A percentile compares a stretch with the other conserved stretches of the same genome.
phyloP scores from a whole-genome alignment of 2,329 filamentous ascomycete species.

The Arthrocladium fulminans region DNA sequence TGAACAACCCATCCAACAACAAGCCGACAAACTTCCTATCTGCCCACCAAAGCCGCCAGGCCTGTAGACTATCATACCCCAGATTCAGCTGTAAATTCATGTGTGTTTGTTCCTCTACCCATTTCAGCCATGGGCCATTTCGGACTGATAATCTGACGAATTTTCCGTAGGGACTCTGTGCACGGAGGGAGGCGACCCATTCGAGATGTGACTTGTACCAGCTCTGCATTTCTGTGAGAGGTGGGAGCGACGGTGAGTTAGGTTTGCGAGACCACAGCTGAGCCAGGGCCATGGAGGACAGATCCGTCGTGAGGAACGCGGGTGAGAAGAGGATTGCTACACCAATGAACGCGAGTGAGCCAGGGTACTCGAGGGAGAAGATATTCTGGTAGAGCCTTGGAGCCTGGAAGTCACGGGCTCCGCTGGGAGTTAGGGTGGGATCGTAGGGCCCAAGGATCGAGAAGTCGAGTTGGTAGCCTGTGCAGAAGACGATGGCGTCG shows the following conservation, averaged over 20 bases:
- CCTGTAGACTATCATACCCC: constrained; percentile 24
- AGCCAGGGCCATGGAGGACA: constrained; percentile 25
- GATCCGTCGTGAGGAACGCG: constrained; percentile 25
- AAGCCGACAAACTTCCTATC: constrained; percentile 27
- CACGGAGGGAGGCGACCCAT: constrained; percentile 15
- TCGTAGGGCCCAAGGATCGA: constrained; percentile 24
- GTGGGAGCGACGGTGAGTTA: constrained; percentile 18
- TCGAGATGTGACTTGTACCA: constrained; percentile 16
- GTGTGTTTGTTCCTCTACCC: constrained; percentile 28
- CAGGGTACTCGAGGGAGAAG: constrained; percentile 24
- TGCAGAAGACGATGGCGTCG: constrained; percentile 31
- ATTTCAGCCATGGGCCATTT: constrained; percentile 21
- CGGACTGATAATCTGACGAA: constrained; percentile 14
- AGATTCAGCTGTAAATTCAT: constrained; percentile 26
- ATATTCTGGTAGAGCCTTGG: constrained; percentile 28
- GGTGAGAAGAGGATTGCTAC: constrained; percentile 19
- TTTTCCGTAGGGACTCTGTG: background rate
- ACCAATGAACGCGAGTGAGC: constrained; percentile 28
- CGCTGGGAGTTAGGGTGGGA: constrained; percentile 14
- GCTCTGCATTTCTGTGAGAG: constrained; percentile 23
- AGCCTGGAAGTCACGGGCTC: constrained; percentile 8
- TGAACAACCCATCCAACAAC: constrained; percentile 28
- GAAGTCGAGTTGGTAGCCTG: constrained; percentile 28
- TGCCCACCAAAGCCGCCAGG: constrained; percentile 29
- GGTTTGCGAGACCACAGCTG: constrained; percentile 27